Base-by-base conservation (phyloP, 176 grass and related monocot species). In the Raddia guianensis region DNA sequence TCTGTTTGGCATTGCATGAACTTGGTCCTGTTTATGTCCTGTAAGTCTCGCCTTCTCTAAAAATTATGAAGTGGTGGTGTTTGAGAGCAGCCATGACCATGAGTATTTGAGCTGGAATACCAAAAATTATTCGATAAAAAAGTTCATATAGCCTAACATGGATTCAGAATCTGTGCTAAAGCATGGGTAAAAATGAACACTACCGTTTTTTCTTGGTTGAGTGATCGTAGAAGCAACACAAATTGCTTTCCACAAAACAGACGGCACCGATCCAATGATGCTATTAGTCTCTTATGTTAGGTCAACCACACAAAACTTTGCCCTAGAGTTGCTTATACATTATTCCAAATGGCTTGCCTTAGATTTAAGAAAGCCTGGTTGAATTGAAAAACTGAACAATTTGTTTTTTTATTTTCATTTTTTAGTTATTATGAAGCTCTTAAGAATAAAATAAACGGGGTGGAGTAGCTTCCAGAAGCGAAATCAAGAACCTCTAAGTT, bases 251-350 rank as follows among this genome's bases (percentile, higher is more conserved):
- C 59, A 45, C 32, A 63, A 70, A 63, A 78, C 65, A 63, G 20
- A 62, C 15, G 40, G 9, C 55, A 45, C 57, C 15, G 4, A 54
- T 63, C 58, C 10, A 48, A 19, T 19, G n/a, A 79, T 85, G 9
- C 15, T 63, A 9, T 4, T 14, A 49, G 4, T 75, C 78, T 70
- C 69, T 88, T 42, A 40, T 80, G 57, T 74, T 70, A 63, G 70
- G 87, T 70, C 70, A 84, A 49, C 37, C 13, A 8, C 75, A 55
- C 77, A 12, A 73, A 80, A 54, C 76, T 75, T 62, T 42, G 27
- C 55, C 47, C 47, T 47, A 80, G 47, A 64, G 48, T 76, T 56
- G 37, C 54, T 64, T 54, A 62, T 27, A 27, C 27, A 27, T 27
- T 27, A 27, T 27, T 27, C 27, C 27, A 27, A 27, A 27, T 27